Conservation (phyloP, 208 protist species). For the Leishmania arabica region DNA sequence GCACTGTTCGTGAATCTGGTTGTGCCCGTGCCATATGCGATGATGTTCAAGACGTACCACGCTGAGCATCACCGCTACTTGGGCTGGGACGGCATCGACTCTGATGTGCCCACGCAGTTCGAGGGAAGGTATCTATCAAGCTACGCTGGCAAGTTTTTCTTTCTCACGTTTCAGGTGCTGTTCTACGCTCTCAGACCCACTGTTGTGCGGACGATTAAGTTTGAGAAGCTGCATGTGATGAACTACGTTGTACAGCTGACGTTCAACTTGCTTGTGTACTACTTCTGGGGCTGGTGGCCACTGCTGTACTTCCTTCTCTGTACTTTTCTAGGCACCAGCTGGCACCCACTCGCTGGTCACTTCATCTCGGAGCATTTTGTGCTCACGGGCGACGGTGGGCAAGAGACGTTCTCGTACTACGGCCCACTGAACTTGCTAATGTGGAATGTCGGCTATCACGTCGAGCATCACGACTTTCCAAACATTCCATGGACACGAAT, state of each 20-base stretch:
- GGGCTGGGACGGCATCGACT: constrained; percentile 86
- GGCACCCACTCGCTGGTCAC: constrained; percentile 91
- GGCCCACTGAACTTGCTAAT: constrained; percentile 89
- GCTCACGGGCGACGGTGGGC: constrained; percentile 63
- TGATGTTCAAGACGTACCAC: constrained; percentile 94
- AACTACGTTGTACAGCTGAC: constrained; percentile 57
- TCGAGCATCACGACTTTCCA: constrained; percentile 98
- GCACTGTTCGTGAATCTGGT: constrained; percentile 88
- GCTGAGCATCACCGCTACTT: constrained; percentile 94
- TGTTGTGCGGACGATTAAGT: constrained; percentile 64
- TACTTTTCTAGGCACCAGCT: constrained; percentile 79
- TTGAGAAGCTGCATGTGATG: constrained; percentile 53
- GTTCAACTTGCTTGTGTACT: constrained; percentile 48
- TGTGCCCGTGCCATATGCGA: constrained; percentile 86
- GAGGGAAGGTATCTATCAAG: constrained; percentile 76
- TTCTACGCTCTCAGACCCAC: constrained; percentile 91
- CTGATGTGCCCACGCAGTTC: constrained; percentile 83
- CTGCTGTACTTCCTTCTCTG: constrained; percentile 81
- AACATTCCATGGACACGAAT: constrained; percentile 92
- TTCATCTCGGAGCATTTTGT: constrained; percentile 96
- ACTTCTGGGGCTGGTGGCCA: constrained; percentile 58
- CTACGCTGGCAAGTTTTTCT: constrained; percentile 78
- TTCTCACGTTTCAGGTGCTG: constrained; percentile 86
- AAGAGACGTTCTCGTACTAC: constrained; percentile 98
- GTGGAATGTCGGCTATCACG: constrained; percentile 97